phyloP scores from a whole-genome alignment of 345 rosid species.

The Eucalyptus tenuipes region DNA sequence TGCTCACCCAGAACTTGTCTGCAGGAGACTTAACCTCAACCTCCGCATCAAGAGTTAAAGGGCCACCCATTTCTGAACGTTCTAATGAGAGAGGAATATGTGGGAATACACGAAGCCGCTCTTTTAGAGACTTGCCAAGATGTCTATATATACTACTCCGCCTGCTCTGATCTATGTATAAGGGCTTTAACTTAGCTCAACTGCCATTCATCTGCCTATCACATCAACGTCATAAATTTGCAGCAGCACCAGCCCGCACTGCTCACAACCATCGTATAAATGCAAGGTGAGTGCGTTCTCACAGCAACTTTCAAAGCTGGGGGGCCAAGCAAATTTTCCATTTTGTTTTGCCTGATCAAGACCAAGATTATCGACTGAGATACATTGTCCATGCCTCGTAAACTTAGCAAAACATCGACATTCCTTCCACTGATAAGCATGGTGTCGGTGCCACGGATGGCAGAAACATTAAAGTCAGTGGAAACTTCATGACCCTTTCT shows the following conservation, averaged over 20 bases:
- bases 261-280: not conserved
- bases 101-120: not conserved
- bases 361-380: not conserved
- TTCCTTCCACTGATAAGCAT: not conserved
- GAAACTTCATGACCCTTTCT: not conserved
- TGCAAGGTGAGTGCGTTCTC: not conserved
- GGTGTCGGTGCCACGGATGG: not conserved
- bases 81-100: not conserved
- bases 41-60: conserved; percentile 47
- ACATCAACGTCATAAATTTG: not conserved
- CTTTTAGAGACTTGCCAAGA: not conserved
- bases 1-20: conserved; percentile 47
- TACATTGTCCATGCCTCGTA: not conserved
- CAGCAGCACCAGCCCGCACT: not conserved
- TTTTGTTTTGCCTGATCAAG: not conserved
- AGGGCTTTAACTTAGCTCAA: conserved; percentile 17
- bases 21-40: conserved; percentile 61
- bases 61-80: conserved; percentile 24
- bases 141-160: not conserved
- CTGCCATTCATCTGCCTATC: conserved; percentile 2
- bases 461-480: not conserved
- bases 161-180: not conserved
- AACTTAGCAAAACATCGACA: not conserved
- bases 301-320: not conserved
- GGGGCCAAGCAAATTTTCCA: not conserved